Evolutionary conservation across 176 grass and related monocot species (phyloP).

Genomic region (Tuctoria greenei): DNA sequence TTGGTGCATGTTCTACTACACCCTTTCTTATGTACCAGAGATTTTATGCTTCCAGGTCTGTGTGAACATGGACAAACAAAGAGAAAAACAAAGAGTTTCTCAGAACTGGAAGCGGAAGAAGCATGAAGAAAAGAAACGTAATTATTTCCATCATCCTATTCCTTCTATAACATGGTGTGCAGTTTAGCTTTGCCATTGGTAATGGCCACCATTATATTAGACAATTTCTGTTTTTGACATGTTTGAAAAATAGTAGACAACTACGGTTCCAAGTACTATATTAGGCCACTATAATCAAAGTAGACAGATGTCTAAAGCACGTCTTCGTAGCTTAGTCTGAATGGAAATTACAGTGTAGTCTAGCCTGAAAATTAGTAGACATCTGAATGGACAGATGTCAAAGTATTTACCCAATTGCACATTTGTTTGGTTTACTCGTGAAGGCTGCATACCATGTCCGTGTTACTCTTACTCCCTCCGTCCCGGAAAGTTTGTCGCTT

Average conservation of each 20-base stretch:
- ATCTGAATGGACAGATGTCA: too few relatives aligned
- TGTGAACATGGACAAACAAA: conserved; percentile 77
- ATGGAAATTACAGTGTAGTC: background rate
- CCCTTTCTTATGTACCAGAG: conserved; percentile 7
- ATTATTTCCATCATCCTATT: background rate
- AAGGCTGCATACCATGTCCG: background rate
- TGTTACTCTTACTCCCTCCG: too few relatives aligned
- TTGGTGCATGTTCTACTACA: conserved; percentile 7
- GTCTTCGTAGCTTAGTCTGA: too few relatives aligned
- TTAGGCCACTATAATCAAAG: background rate
- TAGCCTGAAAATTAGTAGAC: too few relatives aligned
- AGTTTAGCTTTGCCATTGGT: conserved; percentile 2
- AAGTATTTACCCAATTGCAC: background rate
- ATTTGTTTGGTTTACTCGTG: background rate
- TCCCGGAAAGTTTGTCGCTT: too few relatives aligned
- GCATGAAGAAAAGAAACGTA: conserved; percentile 74
- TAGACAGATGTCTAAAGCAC: background rate
- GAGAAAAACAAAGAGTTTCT: conserved; percentile 48
- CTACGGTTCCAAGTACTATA: background rate
- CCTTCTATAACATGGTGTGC: background rate
- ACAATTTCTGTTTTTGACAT: background rate
- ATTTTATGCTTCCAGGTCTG: conserved; percentile 50
- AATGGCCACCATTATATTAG: background rate
- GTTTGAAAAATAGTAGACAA: background rate
- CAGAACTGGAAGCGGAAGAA: conserved; percentile 68